Evolutionary conservation across 228 moss, liverwort and hornwort genomes (phyloP).

Genomic region (Sphagnum fallax): DNA sequence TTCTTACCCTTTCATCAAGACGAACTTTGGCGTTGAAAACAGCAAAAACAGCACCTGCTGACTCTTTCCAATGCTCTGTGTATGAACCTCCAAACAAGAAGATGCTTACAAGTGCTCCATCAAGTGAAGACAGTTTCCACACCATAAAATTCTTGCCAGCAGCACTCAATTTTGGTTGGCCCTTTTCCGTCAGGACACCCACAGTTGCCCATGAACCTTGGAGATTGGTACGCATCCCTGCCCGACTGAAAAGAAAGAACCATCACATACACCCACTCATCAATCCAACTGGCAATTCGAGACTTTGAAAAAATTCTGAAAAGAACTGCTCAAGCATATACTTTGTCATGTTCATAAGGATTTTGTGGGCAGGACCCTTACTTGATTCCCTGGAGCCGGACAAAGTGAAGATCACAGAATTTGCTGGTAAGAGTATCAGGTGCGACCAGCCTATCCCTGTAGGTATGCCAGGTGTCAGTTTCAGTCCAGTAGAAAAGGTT

Average conservation of each 20-base stretch:
- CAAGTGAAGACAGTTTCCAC: conserved; percentile 86
- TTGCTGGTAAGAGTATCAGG: conserved; percentile 36
- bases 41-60: conserved; percentile 63
- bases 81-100: conserved; percentile 94
- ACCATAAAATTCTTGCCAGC: conserved; percentile 76
- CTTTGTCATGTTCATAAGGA: background rate
- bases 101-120: conserved; percentile 46
- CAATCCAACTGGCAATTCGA: background rate
- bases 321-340: background rate
- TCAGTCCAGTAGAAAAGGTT: background rate
- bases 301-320: background rate
- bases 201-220: conserved; percentile 88
- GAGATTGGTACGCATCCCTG: conserved; percentile 65
- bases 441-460: conserved; percentile 70
- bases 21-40: conserved; percentile 74
- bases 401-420: conserved; percentile 66
- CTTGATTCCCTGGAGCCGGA: conserved; percentile 75
- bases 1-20: conserved; percentile 66
- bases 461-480: conserved; percentile 10
- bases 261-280: background rate
- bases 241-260: conserved; percentile 31
- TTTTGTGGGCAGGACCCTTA: conserved; percentile 16
- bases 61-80: conserved; percentile 68
- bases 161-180: conserved; percentile 67
- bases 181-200: conserved; percentile 75